Evolutionary conservation across 2,329 filamentous ascomycete genomes (phyloP), one percentile per base, ranked within the genome.

Genomic region (Emmonsiellopsis sp.): DNA sequence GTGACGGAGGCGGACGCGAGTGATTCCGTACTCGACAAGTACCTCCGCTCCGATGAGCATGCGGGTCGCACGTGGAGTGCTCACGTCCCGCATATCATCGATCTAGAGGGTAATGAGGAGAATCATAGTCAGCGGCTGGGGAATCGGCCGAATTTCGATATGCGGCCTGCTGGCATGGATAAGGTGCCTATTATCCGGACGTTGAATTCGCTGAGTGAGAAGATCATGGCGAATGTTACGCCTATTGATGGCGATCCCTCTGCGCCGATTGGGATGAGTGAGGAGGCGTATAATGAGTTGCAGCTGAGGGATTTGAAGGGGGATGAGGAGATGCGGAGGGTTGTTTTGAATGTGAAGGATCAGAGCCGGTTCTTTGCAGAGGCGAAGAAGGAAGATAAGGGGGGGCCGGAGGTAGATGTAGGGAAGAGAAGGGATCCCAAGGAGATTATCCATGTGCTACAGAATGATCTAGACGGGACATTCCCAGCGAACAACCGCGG

Each of bases 81-180:
- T 36, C 80, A 85, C 53, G 83, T 98, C 17, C 91, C 93, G 0
- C 84, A 91, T 62, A 91, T 94, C 58, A 91, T 98, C 61, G 87
- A 98, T 66, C 71, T 98, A 31, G 88, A 92, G 65, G 93, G 86
- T 33, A 98, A 98, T 64, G 93, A 97, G 71, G 88, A 93, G 68
- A 92, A 98, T 63, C 85, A 95, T 68, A 94, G 90, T 61, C 88
- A 91, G 51, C 82, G 85, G 63, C 85, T 80, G 62, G 93, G 93
- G 49, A 97, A 98, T 67, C 79, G 86, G 51, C 89, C 92, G 53
- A 90, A 97, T 65, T 74, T 87, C 37, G 93, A 94, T 59, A 96
- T 97, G 89, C 81, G 88, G 36, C 89, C 90, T 2, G 78, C 77
- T 2, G 78, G 83, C 9, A 74, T 81, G 46, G 82, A 85, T 45